Conservation (phyloP, 805 yeast genomes). For the Spathaspora gorwiae region DNA sequence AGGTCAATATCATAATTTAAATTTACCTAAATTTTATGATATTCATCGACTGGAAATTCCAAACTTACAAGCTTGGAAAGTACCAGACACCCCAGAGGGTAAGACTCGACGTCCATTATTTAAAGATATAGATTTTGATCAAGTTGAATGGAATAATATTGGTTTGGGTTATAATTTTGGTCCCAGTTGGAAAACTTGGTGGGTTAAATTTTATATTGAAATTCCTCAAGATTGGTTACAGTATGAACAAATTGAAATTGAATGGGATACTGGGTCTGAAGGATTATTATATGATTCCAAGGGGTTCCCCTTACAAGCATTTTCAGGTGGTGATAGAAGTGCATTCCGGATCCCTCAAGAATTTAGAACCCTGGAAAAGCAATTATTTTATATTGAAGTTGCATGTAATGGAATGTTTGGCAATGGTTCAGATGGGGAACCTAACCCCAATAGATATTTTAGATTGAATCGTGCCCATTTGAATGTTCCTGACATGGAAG, state of each 20-base stretch:
- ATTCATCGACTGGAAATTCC: slow-evolving; percentile 46
- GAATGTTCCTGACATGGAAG: slow-evolving; percentile 74
- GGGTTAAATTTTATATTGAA: slow-evolving; percentile 72
- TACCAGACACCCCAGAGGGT: slow-evolving; percentile 51
- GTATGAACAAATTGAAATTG: slow-evolving; percentile 52
- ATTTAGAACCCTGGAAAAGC: slow-evolving; percentile 46
- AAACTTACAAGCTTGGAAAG: slow-evolving; percentile 62
- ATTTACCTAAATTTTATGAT: slow-evolving; percentile 80
- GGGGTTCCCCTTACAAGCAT: slow-evolving; percentile 75
- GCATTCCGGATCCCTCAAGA: slow-evolving; percentile 66
- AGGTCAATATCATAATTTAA: slow-evolving; percentile 69
- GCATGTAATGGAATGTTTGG: slow-evolving; percentile 96
- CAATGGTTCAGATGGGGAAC: slow-evolving; percentile 52
- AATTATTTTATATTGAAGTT: slow-evolving; percentile 76
- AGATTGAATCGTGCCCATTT: slow-evolving; percentile 66
- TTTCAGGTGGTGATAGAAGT: slow-evolving; percentile 78
- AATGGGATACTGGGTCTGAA: slow-evolving; percentile 86
- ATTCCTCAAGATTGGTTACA: slow-evolving; percentile 59
- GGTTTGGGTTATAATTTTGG: slow-evolving; percentile 74
- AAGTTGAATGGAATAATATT: slow-evolving; percentile 50
- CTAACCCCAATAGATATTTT: slow-evolving; percentile 70
- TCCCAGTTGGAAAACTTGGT: slow-evolving; percentile 95
- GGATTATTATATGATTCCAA: slow-evolving; percentile 68
- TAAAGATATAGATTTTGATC: slow-evolving; percentile 47
- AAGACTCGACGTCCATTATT: slow-evolving; percentile 58